phyloP scores from a whole-genome alignment of 805 yeast genomes.

The Teunomyces kruisii region DNA sequence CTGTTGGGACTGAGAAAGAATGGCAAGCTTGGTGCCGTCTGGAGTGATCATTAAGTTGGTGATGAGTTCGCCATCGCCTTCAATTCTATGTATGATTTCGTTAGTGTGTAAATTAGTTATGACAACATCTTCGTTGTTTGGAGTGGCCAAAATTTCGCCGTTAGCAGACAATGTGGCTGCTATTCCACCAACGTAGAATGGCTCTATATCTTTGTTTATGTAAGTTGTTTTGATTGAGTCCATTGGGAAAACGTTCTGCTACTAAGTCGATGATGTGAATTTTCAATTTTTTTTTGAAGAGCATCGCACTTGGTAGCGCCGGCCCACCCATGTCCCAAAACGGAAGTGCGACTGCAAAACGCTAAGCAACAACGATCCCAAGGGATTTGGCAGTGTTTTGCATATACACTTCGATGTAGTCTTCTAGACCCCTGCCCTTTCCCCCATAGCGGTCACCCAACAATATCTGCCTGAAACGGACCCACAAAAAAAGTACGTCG shows the following conservation, averaged over 20 bases:
- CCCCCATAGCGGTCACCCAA: constrained; percentile 33
- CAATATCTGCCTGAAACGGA: constrained; percentile 33
- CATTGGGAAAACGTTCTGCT: constrained; percentile 7
- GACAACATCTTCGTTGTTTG: constrained; percentile 73
- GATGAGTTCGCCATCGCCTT: constrained; percentile 82
- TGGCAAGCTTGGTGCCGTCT: constrained; percentile 67
- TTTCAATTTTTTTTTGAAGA: constrained; percentile 10
- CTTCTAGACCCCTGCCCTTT: constrained; percentile 42
- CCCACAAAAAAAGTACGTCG: constrained; percentile 29
- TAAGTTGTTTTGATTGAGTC: constrained; percentile 40
- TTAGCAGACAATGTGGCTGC: constrained; percentile 65
- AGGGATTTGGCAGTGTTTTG: constrained; percentile 41
- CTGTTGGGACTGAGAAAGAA: constrained; percentile 81
- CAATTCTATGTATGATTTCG: constrained; percentile 56
- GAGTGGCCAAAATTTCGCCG: constrained; percentile 63
- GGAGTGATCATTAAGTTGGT: constrained; percentile 78
- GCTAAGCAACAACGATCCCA: constrained; percentile 28
- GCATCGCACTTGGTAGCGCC: constrained; percentile 8
- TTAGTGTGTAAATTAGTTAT: constrained; percentile 65
- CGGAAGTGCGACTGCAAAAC: not conserved
- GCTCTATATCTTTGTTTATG: constrained; percentile 56
- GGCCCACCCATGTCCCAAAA: not conserved
- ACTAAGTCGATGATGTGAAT: not conserved
- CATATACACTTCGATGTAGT: constrained; percentile 43
- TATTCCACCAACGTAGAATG: constrained; percentile 86